phyloP scores from a whole-genome alignment of 352 stramenopile genomes.

The Globisporangium alternatum region DNA sequence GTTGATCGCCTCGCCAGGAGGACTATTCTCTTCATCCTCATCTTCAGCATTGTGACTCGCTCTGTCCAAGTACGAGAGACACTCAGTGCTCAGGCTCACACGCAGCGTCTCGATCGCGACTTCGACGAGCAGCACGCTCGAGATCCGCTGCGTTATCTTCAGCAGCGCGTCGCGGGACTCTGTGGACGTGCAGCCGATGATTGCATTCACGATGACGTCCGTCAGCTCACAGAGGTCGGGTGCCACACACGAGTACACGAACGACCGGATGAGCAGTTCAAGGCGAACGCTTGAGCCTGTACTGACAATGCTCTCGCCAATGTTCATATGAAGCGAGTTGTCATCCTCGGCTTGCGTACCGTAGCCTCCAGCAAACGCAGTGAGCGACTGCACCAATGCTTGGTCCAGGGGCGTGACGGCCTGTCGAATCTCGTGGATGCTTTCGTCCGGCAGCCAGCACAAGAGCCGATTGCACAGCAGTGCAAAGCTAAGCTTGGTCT shows the following conservation, averaged over 20 bases:
- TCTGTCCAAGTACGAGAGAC: conserved; percentile 22
- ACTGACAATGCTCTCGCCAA: background rate
- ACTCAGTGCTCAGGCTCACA: conserved; percentile 26
- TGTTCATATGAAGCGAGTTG: background rate
- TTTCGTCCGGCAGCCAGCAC: conserved; percentile 44
- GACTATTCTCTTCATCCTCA: conserved; percentile 8
- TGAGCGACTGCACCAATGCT: conserved; percentile 1
- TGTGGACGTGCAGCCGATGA: conserved; percentile 35
- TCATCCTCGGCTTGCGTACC: background rate
- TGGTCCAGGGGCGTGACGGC: conserved; percentile 3
- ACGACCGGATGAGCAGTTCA: conserved; percentile 19
- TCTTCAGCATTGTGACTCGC: conserved; percentile 16
- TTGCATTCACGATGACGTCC: conserved; percentile 29
- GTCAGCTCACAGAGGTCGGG: conserved; percentile 21
- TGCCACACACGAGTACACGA: conserved; percentile 11
- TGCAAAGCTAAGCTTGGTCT: conserved; percentile 36
- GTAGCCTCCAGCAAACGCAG: conserved; percentile 5
- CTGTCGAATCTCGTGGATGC: conserved; percentile 28
- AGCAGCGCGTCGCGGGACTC: conserved; percentile 26
- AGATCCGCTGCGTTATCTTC: conserved; percentile 29
- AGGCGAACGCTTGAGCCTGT: conserved; percentile 13
- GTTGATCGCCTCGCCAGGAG: conserved; percentile 1
- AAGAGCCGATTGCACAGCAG: conserved; percentile 39
- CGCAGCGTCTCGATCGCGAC: conserved; percentile 21
- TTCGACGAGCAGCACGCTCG: conserved; percentile 21